Conservation (phyloP, 805 yeast genomes). For the Wickerhamomyces pijperi region DNA sequence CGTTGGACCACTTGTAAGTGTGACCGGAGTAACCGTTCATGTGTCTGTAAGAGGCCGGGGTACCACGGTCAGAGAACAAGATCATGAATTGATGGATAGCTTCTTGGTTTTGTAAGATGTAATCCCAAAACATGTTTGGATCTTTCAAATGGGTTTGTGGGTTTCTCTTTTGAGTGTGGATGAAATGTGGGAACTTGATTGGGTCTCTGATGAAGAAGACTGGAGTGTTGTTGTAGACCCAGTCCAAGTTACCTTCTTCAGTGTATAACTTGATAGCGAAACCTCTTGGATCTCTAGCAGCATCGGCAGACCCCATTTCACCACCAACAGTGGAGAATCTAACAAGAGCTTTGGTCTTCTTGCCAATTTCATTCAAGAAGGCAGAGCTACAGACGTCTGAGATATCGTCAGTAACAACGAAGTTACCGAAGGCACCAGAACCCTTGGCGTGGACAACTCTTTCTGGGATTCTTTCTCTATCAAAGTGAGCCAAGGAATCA, state of each 20-base stretch:
- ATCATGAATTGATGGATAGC: slow-evolving; percentile 64
- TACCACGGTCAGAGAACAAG: slow-evolving; percentile 73
- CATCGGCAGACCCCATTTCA: slow-evolving; percentile 70
- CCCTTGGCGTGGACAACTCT: slow-evolving; percentile 93
- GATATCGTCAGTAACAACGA: slow-evolving; percentile 81
- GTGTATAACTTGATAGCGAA: slow-evolving; percentile 73
- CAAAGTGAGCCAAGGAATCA: slow-evolving; percentile 79
- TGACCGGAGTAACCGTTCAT: slow-evolving; percentile 85
- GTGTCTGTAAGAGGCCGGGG: slow-evolving; percentile 62
- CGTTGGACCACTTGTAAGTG: slow-evolving; percentile 70
- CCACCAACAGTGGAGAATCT: slow-evolving; percentile 87
- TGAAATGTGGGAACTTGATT: slow-evolving; percentile 75
- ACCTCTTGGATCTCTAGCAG: slow-evolving; percentile 85
- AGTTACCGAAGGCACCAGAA: slow-evolving; percentile 81
- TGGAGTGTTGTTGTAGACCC: slow-evolving; percentile 82
- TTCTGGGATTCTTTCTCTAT: slow-evolving; percentile 85
- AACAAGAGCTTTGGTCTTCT: slow-evolving; percentile 60
- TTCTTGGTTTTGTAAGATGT: slow-evolving; percentile 58
- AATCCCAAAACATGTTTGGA: slow-evolving; percentile 75
- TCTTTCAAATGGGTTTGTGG: slow-evolving; percentile 74
- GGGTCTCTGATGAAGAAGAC: slow-evolving; percentile 80
- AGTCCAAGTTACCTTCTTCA: slow-evolving; percentile 75
- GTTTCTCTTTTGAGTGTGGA: slow-evolving; percentile 82
- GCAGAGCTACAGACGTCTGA: slow-evolving; percentile 60
- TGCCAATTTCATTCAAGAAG: slow-evolving; percentile 66